Base-by-base conservation (phyloP, 139 green algal genomes). In the Chlorella sp. region DNA sequence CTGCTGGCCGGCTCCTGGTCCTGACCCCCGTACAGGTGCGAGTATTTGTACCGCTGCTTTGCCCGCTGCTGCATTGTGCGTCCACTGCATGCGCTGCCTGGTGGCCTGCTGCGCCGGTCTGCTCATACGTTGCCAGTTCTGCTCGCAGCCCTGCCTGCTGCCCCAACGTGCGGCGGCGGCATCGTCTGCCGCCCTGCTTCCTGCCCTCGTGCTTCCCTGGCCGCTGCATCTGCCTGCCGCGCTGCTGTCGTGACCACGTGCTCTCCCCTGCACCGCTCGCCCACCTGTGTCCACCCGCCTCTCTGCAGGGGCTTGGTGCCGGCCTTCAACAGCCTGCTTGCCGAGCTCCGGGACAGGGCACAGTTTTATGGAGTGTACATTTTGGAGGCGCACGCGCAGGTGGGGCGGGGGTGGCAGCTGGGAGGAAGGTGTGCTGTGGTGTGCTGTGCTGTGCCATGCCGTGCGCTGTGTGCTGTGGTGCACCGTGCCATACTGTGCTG, bases 1-100 rank as follows among this genome's bases (percentile, higher is more conserved):
- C 76, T 82, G 76, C 76, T 82, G 76, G 76, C 76, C 16, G 76
- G 76, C 36, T 57, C 36, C 36, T 82, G 76, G 76, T 40, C 26
- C 34, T 82, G 76, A 82, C 76, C 76, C 36, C 76, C 76, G 36
- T 82, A 57, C 76, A 53, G 76, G 76, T 82, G 76, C 1, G 36
- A 21, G n/a, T n/a, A n/a, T n/a, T n/a, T n/a, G n/a, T n/a, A n/a
- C n/a, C 34, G 14, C 32, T 40, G 64, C 64, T 32, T 71, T 34
- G 69, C 30, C 28, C 7, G 69, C 30, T 37, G n/a, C n/a, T n/a
- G n/a, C n/a, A n/a, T n/a, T n/a, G 69, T 30, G 14, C 30, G 18
- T 3, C 26, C 11, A 28, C 69, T 78, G 69, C 21, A 3, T 36
- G 22, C 30, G 3, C 30, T 37, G 30, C 30, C 60, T 68, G 60